phyloP scores from a whole-genome alignment of 2,329 filamentous ascomycete genomes.

The Blastomyces percursus region DNA sequence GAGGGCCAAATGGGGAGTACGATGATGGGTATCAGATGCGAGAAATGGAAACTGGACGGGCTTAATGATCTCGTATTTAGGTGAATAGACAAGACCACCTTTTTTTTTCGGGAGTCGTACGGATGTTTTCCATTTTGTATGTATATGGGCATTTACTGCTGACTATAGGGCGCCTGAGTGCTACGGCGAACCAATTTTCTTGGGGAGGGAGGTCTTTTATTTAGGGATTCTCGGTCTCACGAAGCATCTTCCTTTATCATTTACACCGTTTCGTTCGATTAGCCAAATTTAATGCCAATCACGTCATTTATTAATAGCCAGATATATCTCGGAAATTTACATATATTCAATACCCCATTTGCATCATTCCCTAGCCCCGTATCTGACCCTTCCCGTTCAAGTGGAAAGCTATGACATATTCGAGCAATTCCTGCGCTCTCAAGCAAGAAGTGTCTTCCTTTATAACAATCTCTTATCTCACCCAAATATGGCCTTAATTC shows the following conservation, averaged over 20 bases:
- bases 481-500: neutral
- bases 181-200: neutral
- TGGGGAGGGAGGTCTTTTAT: neutral
- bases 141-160: neutral
- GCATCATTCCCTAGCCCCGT: no score
- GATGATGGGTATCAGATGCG: neutral
- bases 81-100: neutral
- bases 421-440: neutral
- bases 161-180: neutral
- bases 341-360: neutral
- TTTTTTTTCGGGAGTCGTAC: neutral
- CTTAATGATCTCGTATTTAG: neutral
- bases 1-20: neutral
- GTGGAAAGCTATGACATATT: no score
- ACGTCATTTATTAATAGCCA: neutral
- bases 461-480: neutral
- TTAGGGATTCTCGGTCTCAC: neutral
- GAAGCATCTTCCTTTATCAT: neutral
- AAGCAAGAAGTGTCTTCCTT: neutral
- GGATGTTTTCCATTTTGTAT: neutral
- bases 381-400: no score
- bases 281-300: neutral
- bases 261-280: constrained; percentile 17
- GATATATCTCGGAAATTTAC: neutral
- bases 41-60: neutral